These are phyloP conservation scores for Fusarium sambucinum DNA, from an alignment of 2,329 filamentous ascomycete species.

Conservation along the genomic window DNA sequence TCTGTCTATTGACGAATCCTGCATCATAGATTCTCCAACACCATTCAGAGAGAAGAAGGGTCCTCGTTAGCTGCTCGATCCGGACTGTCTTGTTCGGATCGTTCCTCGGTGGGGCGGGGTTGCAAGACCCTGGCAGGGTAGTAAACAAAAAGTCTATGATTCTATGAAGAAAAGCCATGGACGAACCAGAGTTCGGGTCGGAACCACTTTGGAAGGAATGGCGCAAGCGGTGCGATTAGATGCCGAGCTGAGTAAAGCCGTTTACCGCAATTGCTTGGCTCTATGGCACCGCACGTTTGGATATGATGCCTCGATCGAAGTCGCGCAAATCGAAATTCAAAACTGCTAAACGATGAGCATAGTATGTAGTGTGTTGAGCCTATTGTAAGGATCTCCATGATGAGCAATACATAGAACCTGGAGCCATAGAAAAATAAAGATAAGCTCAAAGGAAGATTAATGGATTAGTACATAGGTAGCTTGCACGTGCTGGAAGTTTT, in stretches of 20 bases:
- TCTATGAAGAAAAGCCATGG: slow-evolving; percentile 28
- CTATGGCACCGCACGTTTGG: background rate
- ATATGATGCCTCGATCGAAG: slow-evolving; percentile 29
- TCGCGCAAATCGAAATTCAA: slow-evolving; percentile 18
- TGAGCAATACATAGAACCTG: background rate
- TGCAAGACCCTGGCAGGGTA: slow-evolving; percentile 24
- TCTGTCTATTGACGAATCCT: background rate
- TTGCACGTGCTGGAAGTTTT: slow-evolving; percentile 19
- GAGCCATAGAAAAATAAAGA: background rate
- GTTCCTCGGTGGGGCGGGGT: slow-evolving; percentile 35
- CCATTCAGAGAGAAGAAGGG: slow-evolving; percentile 4
- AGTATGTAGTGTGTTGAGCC: background rate
- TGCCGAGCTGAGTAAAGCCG: slow-evolving; percentile 41
- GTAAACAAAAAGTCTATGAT: slow-evolving; percentile 40
- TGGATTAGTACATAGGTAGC: background rate
- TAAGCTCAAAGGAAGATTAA: background rate
- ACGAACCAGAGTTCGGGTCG: slow-evolving; percentile 38
- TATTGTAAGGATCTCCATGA: background rate
- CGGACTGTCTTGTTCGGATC: slow-evolving; percentile 20
- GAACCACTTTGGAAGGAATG: slow-evolving; percentile 39
- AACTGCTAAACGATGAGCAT: background rate
- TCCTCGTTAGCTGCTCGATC: slow-evolving; percentile 16
- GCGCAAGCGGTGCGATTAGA: slow-evolving; percentile 42
- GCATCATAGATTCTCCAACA: slow-evolving; percentile 14
- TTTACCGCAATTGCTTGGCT: slow-evolving; percentile 14